Evolutionary conservation across 106 monocot species (phyloP), one percentile per base, ranked within the genome.

Genomic region (Dactylorhiza incarnata): DNA sequence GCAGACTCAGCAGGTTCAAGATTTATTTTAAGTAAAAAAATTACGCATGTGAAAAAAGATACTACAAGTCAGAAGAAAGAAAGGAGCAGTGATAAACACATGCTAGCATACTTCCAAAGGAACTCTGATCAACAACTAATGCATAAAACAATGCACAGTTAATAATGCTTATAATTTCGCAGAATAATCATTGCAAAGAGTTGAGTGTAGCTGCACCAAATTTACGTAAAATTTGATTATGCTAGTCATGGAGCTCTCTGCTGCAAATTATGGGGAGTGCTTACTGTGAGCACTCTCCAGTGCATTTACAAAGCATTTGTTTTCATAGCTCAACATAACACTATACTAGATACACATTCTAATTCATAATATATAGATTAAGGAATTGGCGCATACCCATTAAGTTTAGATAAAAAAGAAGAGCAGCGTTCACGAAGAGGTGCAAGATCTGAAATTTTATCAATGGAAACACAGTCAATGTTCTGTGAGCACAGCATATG

Each of bases 401-500:
- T 51, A 82, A 86, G 71, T 76, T 83, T 84, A 29, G 84, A 78
- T 79, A 96, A 81, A 87, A 96, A 96, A 53, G 73, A 75, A 6
- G 84, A 89, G 81, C 90, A 93, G 48, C 26, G 89, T 49, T 91
- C 83, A 54, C 61, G 81, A 56, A 93, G 76, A 76, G 67, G 69
- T 29, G 55, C 56, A 80, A 93, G 92, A 76, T 80, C 76, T 72
- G 76, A 55, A 48, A 62, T 75, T 70, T 91, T 83, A 54, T 84
- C 82, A 77, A 88, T 82, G 75, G 86, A 84, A 75, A 87, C 55
- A 74, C 89, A 91, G 1, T 93, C 89, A 78, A 96, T 84, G 59
- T 81, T 65, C 49, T 83, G 80, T 49, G 79, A 70, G 76, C 62
- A 73, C 73, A 92, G 78, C 13, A 87, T 70, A 16, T 83, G 85